Evolutionary conservation across 2,329 filamentous ascomycete species (phyloP), one percentile per base, ranked within the genome.

Genomic region (Cucurbitaria berberidis): DNA sequence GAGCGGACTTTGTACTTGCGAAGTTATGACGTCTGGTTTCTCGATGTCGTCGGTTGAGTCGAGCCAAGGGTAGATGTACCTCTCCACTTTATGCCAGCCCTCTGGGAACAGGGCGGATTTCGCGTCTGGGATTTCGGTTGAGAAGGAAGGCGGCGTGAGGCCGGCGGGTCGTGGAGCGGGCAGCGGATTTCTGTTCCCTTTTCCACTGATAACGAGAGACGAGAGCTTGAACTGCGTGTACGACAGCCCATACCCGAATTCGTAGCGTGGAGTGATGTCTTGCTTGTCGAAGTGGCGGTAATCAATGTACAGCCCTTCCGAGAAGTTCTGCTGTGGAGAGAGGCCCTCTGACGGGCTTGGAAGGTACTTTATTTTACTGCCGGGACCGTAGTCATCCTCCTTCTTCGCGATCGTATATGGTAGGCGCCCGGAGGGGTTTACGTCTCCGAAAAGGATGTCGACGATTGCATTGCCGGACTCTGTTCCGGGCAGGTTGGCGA

Each of bases 261-360:
- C 89, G 69, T 88, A 97, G 1, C 89, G 88, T 0, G 93, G 93
- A 5, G 81, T 80, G 54, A 95, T 87, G 51, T 82, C 80, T 48
- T 88, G 75, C 69, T 89, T 90, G 78, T 96, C 92, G 63, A 97
- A 93, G 74, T 93, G 85, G 11, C 92, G 87, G 76, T 97, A 96
- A 78, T 97, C 93, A 62, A 96, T 87, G 69, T 93, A 93, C 0
- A 96, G 77, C 0, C 91, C 91, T 69, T 96, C 91, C 1, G 81
- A 82, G 70, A 95, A 96, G 59, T 91, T 87, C 63, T 96, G 90
- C 68, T 96, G 91, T 0, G 91, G 90, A 1, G 88, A 80, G 3
- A 89, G 77, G 15, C 82, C 84, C 26, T 73, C 70, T 1, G 59
- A 57, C 8, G 68, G 65, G 61, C 90, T 89, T 0, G 89, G 84